Conservation (phyloP, 2,329 filamentous ascomycete species). For the Dothiorella sarmentorum region DNA sequence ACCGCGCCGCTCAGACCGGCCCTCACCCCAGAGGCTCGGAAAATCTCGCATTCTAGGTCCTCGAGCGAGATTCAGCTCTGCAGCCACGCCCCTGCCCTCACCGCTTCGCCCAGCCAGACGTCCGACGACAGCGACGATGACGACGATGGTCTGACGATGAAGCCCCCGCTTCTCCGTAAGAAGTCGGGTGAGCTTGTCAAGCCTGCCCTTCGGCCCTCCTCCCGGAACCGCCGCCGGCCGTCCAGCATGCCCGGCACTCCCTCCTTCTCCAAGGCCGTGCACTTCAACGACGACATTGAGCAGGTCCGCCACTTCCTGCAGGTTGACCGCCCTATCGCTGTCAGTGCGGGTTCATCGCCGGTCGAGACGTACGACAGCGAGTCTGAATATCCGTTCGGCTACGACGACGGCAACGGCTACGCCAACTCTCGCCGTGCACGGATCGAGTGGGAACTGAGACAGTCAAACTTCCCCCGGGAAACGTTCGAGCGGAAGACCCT, state of each 20-base stretch:
- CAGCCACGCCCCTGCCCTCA: constrained; percentile 34
- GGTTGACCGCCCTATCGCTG: constrained; percentile 89
- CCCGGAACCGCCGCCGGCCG: constrained; percentile 65
- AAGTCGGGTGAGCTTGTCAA: constrained; percentile 97
- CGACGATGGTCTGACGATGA: constrained; percentile 55
- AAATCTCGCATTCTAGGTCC: constrained; percentile 60
- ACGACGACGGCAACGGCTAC: constrained; percentile 41
- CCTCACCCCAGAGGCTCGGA: constrained; percentile 54
- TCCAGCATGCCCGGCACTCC: constrained; percentile 98
- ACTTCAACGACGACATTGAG: constrained; percentile 95
- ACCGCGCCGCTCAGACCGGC: constrained; percentile 30
- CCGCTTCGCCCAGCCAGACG: constrained; percentile 43
- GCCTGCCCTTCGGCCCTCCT: constrained; percentile 78
- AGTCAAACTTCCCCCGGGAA: constrained; percentile 77
- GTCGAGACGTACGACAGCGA: constrained; percentile 86
- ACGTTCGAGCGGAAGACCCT: constrained; percentile 58
- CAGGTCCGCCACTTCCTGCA: constrained; percentile 95
- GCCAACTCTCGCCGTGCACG: constrained; percentile 39
- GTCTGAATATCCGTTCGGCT: constrained; percentile 79
- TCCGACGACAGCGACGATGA: constrained; percentile 49
- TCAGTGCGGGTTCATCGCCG: constrained; percentile 90
- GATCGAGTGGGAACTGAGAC: constrained; percentile 82
- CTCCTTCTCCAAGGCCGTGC: constrained; percentile 93
- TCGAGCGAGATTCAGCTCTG: constrained; percentile 55
- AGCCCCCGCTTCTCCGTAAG: constrained; percentile 93